Evolutionary conservation across 352 stramenopile genomes (phyloP), one percentile per base, ranked within the genome.

Genomic region (Salisapilia sapeloensis): DNA sequence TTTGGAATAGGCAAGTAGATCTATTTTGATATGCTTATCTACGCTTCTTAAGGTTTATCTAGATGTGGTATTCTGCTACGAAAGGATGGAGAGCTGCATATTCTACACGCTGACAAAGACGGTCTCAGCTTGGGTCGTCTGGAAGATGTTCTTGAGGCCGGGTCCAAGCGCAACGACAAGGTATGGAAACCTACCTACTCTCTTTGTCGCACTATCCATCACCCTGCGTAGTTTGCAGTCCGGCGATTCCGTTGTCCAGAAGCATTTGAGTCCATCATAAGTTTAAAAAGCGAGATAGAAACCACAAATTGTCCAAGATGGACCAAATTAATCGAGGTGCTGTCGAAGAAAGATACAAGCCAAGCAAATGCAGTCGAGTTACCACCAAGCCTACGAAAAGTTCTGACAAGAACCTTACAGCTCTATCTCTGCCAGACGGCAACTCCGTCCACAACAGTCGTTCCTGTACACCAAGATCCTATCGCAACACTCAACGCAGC

Each of bases 11-110:
- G 17, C 13, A 29, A 18, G 16, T 22, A 56, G 55, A n/a, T n/a
- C n/a, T n/a, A n/a, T 26, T 16, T 66, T 47, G 51, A 66, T 49
- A 10, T 62, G 51, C 50, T 61, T 16, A 33, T 16, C 28, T 7
- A 20, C 13, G 3, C n/a, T n/a, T n/a, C 21, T 14, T 33, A 12
- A 12, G 39, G n/a, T 42, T 6, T 31, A 20, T 10, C 4, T 29
- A 60, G 50, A 26, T 56, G 47, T 30, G 50, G 56, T 15, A 14
- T 60, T 24, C 27, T 57, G 27, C 29, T 54, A 20, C 50, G 50
- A 13, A 34, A 56, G 26, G 37, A 48, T 44, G 50, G 50, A 19
- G 19, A 18, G 17, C 29, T 60, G 25, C 27, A 40, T 3, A 47
- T 48, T 13, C 28, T 48, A 9, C 19, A 25, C 15, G 44, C 47